Conservation (phyloP, 2,329 filamentous ascomycete species). For the Venturiaceae sp. region DNA sequence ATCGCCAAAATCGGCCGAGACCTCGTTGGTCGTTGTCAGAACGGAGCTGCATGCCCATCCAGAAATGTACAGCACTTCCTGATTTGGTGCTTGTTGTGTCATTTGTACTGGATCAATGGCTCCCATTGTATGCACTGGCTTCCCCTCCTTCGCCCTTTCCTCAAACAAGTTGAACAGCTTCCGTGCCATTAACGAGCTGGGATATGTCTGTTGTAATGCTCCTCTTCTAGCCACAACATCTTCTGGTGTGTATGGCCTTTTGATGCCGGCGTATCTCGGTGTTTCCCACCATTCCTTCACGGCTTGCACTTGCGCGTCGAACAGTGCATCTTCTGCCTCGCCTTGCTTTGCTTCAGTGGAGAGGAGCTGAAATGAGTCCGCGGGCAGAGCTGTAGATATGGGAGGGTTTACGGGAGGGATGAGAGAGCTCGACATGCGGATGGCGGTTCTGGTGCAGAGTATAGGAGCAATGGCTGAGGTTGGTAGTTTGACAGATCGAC, state of each 20-base stretch:
- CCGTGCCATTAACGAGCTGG: constrained; percentile 87
- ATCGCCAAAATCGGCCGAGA: constrained; percentile 94
- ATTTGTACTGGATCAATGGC: constrained; percentile 99
- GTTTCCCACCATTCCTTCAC: constrained; percentile 87
- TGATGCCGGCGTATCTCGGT: constrained; percentile 79
- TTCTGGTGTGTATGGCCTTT: constrained; percentile 78
- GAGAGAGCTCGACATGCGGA: constrained; percentile 43
- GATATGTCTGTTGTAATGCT: constrained; percentile 75
- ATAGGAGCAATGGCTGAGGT: not conserved
- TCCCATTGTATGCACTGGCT: constrained; percentile 97
- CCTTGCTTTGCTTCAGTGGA: constrained; percentile 69
- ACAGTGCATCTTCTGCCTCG: constrained; percentile 72
- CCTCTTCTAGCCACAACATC: constrained; percentile 93
- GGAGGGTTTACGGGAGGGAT: constrained; percentile 49
- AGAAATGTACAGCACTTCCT: constrained; percentile 91
- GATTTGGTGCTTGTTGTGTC: constrained; percentile 94
- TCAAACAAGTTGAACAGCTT: constrained; percentile 88
- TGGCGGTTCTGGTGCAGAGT: constrained; percentile 15
- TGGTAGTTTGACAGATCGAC: not conserved
- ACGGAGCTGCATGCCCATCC: constrained; percentile 97
- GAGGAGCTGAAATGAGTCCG: constrained; percentile 79
- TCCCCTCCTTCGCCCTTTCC: constrained; percentile 64
- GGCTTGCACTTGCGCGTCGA: constrained; percentile 72
- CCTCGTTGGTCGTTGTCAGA: constrained; percentile 89
- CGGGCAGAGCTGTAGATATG: constrained; percentile 49